These are phyloP conservation scores for Mycosphaerelloides madeirae DNA, from an alignment of 2,329 filamentous ascomycete species.

Conservation along the genomic window DNA sequence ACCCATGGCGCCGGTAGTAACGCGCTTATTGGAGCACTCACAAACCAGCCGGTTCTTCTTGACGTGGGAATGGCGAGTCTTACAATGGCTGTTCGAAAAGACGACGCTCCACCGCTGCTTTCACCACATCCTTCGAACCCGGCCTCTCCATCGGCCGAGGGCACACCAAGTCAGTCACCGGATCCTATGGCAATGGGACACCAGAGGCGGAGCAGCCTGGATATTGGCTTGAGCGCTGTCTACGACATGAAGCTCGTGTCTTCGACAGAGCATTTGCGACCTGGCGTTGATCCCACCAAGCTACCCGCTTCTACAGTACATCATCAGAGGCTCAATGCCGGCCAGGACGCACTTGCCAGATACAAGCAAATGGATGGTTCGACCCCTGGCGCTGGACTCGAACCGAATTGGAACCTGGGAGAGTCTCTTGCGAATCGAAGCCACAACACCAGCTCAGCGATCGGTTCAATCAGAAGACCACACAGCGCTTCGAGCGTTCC, in stretches of 20 bases:
- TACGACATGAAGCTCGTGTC: slow-evolving; percentile 74
- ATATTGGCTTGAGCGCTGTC: slow-evolving; percentile 48
- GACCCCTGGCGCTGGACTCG: slow-evolving; percentile 11
- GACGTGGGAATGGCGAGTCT: slow-evolving; percentile 87
- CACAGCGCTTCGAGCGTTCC: slow-evolving; percentile 7
- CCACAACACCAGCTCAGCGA: slow-evolving; percentile 14
- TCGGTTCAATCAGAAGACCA: slow-evolving; percentile 22
- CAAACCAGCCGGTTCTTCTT: slow-evolving; percentile 82
- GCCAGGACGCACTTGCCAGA: slow-evolving; percentile 14
- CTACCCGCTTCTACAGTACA: slow-evolving; percentile 10
- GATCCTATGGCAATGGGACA: slow-evolving; percentile 24
- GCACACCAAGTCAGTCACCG: slow-evolving; percentile 13
- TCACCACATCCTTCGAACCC: slow-evolving; percentile 3
- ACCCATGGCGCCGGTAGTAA: slow-evolving; percentile 97
- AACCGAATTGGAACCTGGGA: slow-evolving; percentile 15
- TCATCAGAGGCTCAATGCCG: slow-evolving; percentile 10
- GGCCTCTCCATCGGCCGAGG: neutral
- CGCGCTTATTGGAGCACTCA: slow-evolving; percentile 85
- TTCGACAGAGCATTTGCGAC: slow-evolving; percentile 67
- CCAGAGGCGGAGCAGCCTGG: slow-evolving; percentile 38
- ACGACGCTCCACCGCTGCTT: slow-evolving; percentile 24
- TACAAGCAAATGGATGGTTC: slow-evolving; percentile 17
- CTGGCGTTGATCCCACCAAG: slow-evolving; percentile 41
- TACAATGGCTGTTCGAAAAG: slow-evolving; percentile 73
- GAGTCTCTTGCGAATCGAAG: slow-evolving; percentile 24